phyloP scores from a whole-genome alignment of 805 yeast species.

The Trichomonascus vanleenenianus region DNA sequence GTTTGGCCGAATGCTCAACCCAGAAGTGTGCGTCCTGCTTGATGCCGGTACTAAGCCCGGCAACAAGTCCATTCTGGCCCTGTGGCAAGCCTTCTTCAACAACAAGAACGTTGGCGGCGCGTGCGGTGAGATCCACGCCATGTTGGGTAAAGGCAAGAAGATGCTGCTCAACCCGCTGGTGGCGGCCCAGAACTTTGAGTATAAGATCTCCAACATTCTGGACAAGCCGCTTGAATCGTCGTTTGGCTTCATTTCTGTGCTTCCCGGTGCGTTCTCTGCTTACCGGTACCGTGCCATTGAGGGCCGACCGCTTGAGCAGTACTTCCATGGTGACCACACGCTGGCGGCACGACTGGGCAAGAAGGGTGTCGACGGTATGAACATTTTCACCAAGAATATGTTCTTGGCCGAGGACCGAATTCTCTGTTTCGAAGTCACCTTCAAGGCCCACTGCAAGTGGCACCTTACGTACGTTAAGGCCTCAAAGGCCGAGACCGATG shows the following conservation, averaged over 20 bases:
- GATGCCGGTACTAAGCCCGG: constrained; percentile 64
- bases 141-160: constrained; percentile 38
- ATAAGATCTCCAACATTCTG: constrained; percentile 57
- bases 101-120: constrained; percentile 60
- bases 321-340: constrained; percentile 59
- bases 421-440: constrained; percentile 56
- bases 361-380: constrained; percentile 50
- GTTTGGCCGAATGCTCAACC: constrained; percentile 47
- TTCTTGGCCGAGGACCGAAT: constrained; percentile 65
- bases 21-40: constrained; percentile 47
- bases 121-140: constrained; percentile 63
- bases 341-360: constrained; percentile 39
- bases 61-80: constrained; percentile 45
- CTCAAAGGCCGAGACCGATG: constrained; percentile 63
- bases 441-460: constrained; percentile 52
- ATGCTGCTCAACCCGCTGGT: constrained; percentile 49
- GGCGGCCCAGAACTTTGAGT: constrained; percentile 60
- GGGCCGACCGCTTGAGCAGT: constrained; percentile 59
- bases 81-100: constrained; percentile 57
- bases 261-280: constrained; percentile 66
- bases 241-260: constrained; percentile 56
- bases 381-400: constrained; percentile 61
- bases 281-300: constrained; percentile 52
- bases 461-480: constrained; percentile 54
- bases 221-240: constrained; percentile 61